Percentiles rank a stretch among this genome's conserved stretches.
Conservation (phyloP, 164 flowering plant species). For the Stephania cephalantha region DNA sequence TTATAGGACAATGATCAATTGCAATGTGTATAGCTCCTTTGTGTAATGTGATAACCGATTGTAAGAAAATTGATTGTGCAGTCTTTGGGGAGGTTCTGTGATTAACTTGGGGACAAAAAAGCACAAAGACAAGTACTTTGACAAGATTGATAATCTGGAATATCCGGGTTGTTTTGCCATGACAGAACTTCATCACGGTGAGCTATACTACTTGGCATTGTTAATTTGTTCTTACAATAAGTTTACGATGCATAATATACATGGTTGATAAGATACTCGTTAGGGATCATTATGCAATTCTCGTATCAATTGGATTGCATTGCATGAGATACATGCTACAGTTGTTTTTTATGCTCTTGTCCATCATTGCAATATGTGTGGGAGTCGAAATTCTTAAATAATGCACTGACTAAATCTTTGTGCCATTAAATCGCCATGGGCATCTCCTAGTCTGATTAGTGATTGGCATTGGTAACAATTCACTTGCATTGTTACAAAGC, state of each 20-base stretch:
- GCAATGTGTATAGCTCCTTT: background rate
- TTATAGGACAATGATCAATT: background rate
- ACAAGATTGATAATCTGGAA: constrained; percentile 77
- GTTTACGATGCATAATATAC: too few species aligned
- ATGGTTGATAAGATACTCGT: too few species aligned
- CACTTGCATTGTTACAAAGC: background rate
- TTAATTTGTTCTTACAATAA: too few species aligned
- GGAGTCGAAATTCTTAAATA: background rate
- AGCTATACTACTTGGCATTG: constrained; percentile 2
- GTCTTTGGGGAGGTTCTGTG: constrained; percentile 27
- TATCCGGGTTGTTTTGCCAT: constrained; percentile 96
- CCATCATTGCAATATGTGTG: background rate
- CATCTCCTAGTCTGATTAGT: background rate
- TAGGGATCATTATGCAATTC: too few species aligned
- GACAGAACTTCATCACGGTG: constrained; percentile 99
- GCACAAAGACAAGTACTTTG: constrained; percentile 75
- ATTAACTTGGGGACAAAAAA: constrained; percentile 84
- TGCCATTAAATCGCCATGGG: background rate
- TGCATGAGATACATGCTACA: too few species aligned
- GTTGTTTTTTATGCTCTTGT: background rate
- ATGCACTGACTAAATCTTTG: background rate
- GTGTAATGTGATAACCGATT: background rate
- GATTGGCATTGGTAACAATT: background rate
- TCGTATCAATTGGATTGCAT: too few species aligned
- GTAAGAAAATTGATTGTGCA: constrained; percentile 1